Evolutionary conservation across 306 rosid species (phyloP), one percentile per base, ranked within the genome.

Genomic region (Inga oerstediana): DNA sequence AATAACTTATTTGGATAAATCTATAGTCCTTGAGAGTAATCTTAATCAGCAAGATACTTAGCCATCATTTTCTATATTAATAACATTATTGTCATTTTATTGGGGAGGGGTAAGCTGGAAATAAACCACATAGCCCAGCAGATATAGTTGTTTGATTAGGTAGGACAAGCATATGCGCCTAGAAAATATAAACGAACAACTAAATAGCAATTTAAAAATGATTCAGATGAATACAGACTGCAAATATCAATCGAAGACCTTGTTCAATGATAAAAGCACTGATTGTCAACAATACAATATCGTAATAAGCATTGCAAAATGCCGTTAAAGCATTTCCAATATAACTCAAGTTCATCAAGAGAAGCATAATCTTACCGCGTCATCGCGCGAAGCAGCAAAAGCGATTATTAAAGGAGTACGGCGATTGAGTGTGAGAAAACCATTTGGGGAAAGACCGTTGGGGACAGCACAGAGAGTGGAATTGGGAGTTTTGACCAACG

Each of bases 371-470:
- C 91, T 81, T 81, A 97, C 99, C 84, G 97, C 85, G 13, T 91
- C 98, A 64, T 89, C 92, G 13, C 65, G 93, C 2, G 97, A 64
- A 65, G 95, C 89, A 1, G 97, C 80, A 35, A 83, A 85, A 54
- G 88, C 83, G 39, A 88, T 74, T 20, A 89, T 62, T 3, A 87
- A 78, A 3, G 87, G 90, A 59, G 17, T 85, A 49, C 87, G 88
- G 1, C 85, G 88, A 61, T 56, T 72, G 16, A 80, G 83, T 19
- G 90, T 4, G 4, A 84, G 79, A 49, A 76, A 80, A 58, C 79
- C 85, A 32, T 87, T 75, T 3, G 83, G 74, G 20, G 86, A 79
- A 74, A 52, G 37, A 75, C 52, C 51, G 43, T 44, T 67, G 12
- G 80, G 51, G 66, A 76, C 71, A 75, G 58, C 9, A 56, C 86